phyloP scores from a whole-genome alignment of 441 rosid genomes.

The Jatropha multifida region DNA sequence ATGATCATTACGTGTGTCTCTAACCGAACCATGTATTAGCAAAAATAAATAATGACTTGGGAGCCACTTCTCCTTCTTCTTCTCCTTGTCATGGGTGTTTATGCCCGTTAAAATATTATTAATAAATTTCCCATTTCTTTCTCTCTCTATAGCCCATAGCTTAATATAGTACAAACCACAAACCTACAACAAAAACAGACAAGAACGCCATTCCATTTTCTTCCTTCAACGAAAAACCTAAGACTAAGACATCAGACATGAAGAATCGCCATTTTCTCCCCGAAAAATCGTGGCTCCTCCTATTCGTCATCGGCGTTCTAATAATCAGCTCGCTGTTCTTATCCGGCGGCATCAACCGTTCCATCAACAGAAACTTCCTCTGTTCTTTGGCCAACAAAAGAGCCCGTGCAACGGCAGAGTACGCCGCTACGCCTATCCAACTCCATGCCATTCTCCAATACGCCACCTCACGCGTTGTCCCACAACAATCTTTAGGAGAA shows the following conservation, averaged over 20 bases:
- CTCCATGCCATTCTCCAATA: slow-evolving; percentile 84
- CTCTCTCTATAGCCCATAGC: too few species aligned
- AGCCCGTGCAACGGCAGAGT: slow-evolving; percentile 30
- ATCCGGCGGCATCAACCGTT: slow-evolving; percentile 34
- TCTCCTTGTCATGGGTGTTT: too few species aligned
- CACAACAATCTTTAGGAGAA: slow-evolving; percentile 67
- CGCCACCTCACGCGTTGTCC: slow-evolving; percentile 64
- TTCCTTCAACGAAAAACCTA: not conserved
- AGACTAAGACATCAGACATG: slow-evolving; percentile 8
- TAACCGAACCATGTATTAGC: too few species aligned
- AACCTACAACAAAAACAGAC: not conserved
- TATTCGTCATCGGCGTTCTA: slow-evolving; percentile 41
- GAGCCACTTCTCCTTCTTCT: too few species aligned
- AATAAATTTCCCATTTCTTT: too few species aligned
- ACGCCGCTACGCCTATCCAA: slow-evolving; percentile 54
- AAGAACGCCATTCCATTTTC: not conserved
- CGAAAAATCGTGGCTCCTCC: slow-evolving; percentile 42
- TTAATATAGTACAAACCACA: too few species aligned
- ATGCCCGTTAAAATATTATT: too few species aligned
- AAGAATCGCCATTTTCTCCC: slow-evolving; percentile 33
- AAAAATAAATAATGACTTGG: too few species aligned
- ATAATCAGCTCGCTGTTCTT: slow-evolving; percentile 46
- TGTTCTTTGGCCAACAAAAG: slow-evolving; percentile 43
- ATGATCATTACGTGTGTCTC: too few species aligned
- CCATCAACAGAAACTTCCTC: slow-evolving; percentile 43